phyloP scores from a whole-genome alignment of 305 asterid species.

The Solanum hybrid region DNA sequence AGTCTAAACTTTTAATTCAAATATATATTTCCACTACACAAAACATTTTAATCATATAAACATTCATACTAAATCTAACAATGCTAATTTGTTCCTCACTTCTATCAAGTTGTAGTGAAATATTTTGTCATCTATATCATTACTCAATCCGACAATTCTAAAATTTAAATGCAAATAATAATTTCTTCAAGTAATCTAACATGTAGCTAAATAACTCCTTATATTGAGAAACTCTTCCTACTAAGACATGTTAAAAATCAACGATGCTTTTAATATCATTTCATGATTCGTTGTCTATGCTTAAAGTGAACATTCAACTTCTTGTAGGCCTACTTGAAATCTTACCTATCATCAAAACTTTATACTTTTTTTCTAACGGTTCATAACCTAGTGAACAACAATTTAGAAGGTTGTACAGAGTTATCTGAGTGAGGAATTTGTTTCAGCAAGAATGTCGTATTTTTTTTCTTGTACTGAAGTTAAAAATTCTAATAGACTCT shows the following conservation, averaged over 20 bases:
- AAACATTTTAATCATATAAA: not conserved
- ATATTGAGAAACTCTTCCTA: not conserved
- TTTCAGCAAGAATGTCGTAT: not conserved
- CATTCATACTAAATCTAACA: not conserved
- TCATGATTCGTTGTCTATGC: not conserved
- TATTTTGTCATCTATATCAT: not conserved
- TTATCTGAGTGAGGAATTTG: not conserved
- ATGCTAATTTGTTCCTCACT: not conserved
- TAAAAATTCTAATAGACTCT: not conserved
- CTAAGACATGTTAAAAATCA: not conserved
- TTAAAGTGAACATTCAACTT: not conserved
- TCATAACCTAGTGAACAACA: not conserved
- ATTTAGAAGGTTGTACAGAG: not conserved
- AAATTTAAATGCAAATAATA: not conserved
- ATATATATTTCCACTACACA: no score
- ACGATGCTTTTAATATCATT: not conserved
- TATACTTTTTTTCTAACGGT: not conserved
- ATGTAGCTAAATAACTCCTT: not conserved
- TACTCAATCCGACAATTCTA: not conserved
- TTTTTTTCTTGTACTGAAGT: no score
- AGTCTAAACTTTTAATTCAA: no score
- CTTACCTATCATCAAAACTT: not conserved
- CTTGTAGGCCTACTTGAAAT: not conserved
- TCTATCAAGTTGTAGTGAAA: not conserved
- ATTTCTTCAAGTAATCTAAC: not conserved